Conservation (phyloP, 176 grass and related monocot species). For the Aechmea fasciata region DNA sequence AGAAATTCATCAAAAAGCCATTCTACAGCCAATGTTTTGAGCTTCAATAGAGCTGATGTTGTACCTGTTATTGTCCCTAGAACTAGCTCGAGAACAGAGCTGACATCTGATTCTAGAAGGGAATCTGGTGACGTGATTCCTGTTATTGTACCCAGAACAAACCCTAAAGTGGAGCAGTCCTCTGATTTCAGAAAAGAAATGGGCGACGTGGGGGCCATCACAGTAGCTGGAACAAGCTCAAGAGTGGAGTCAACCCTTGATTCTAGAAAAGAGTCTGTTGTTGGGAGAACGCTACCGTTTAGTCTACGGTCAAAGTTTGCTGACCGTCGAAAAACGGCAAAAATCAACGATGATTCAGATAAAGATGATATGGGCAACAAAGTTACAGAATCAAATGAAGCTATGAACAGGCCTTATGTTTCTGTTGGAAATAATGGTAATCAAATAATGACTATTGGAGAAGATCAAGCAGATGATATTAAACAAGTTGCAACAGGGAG, state of each 20-base stretch:
- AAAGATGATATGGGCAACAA: constrained; percentile 39
- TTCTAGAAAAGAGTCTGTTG: constrained; percentile 59
- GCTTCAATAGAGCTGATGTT: constrained; percentile 47
- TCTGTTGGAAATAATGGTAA: constrained; percentile 44
- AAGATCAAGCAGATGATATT: constrained; percentile 34
- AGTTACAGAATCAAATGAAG: constrained; percentile 42
- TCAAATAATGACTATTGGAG: constrained; percentile 44
- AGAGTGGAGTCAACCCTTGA: constrained; percentile 51
- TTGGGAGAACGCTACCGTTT: constrained; percentile 41
- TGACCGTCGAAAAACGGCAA: constrained; percentile 34
- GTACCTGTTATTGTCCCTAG: constrained; percentile 69
- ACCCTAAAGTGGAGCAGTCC: constrained; percentile 33
- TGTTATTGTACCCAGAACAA: constrained; percentile 35
- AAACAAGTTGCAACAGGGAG: constrained; percentile 30
- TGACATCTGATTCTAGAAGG: constrained; percentile 49
- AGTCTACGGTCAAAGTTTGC: constrained; percentile 52
- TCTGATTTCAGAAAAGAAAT: constrained; percentile 50
- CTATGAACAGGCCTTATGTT: constrained; percentile 43
- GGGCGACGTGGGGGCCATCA: constrained; percentile 37
- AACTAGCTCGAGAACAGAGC: constrained; percentile 64
- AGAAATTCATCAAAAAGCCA: constrained; percentile 63
- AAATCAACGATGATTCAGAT: constrained; percentile 36
- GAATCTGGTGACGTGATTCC: constrained; percentile 34
- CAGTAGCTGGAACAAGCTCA: constrained; percentile 51
- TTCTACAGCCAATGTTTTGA: constrained; percentile 44